These are phyloP conservation scores for Magnolia changhungtana DNA, from an alignment of 164 flowering plant genomes.

Conservation along the genomic window DNA sequence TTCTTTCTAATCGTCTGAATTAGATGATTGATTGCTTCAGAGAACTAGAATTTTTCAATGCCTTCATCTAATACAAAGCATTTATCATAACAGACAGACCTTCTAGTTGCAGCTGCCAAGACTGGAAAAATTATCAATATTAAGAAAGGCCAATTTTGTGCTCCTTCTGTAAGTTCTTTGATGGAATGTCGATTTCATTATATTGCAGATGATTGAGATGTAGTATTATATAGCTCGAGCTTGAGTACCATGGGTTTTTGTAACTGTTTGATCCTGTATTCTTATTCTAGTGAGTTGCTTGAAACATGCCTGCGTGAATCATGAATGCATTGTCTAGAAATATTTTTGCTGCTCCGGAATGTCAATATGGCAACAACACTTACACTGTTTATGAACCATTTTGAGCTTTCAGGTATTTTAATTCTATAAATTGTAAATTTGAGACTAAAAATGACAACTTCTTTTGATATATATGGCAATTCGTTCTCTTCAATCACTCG, in stretches of 20 bases:
- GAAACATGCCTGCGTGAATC: not conserved
- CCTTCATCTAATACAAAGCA: not conserved
- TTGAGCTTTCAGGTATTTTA: too few species aligned
- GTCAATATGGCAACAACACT: too few species aligned
- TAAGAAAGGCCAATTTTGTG: constrained; percentile 97
- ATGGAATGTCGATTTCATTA: not conserved
- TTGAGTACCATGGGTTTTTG: not conserved
- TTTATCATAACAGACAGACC: constrained; percentile 76
- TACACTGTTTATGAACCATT: too few species aligned
- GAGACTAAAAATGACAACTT: too few species aligned
- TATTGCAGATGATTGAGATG: not conserved
- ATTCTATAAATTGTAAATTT: too few species aligned
- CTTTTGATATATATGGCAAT: too few species aligned
- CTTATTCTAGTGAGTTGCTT: not conserved
- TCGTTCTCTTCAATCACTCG: too few species aligned
- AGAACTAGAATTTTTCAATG: not conserved
- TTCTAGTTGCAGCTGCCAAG: constrained; percentile 92
- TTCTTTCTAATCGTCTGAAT: not conserved
- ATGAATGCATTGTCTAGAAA: not conserved
- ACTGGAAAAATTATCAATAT: constrained; percentile 93
- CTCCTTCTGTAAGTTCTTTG: constrained; percentile 73
- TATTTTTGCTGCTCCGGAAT: not conserved
- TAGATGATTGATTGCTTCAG: not conserved
- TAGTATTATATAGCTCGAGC: not conserved
- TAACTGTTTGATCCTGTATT: not conserved